Percentiles rank a stretch among this genome's conserved stretches.
These are phyloP conservation scores for Collybia nuda DNA, from an alignment of 768 basidiomycete species.

Conservation along the genomic window DNA sequence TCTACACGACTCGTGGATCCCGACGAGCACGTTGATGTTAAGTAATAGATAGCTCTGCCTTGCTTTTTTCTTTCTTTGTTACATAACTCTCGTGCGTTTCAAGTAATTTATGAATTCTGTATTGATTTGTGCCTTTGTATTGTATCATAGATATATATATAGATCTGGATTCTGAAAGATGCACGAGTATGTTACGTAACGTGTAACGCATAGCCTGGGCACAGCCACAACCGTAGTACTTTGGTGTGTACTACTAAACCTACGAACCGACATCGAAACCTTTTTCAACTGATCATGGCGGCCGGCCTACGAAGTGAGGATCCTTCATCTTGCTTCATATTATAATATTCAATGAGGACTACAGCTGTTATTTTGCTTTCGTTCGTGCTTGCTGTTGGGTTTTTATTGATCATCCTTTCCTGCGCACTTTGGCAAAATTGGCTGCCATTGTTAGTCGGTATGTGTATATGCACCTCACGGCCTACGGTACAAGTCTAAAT, in stretches of 20 bases:
- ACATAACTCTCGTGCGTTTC: too few species aligned
- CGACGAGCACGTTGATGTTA: conserved; percentile 26
- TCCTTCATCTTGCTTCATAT: neutral
- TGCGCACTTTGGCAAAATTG: conserved; percentile 97
- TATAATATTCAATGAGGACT: neutral
- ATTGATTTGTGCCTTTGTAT: too few species aligned
- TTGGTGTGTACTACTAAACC: too few species aligned
- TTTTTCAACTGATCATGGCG: conserved; percentile 39
- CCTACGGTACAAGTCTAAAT: conserved; percentile 1
- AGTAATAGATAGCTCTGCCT: neutral
- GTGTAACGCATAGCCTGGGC: too few species aligned
- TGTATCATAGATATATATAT: too few species aligned
- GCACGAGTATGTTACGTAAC: too few species aligned
- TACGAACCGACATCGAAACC: neutral
- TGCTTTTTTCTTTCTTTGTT: too few species aligned
- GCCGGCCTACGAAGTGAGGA: conserved; percentile 71
- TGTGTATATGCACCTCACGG: conserved; percentile 24
- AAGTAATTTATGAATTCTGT: too few species aligned
- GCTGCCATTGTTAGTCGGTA: conserved; percentile 95
- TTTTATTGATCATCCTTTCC: conserved; percentile 94
- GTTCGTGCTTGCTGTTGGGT: conserved; percentile 97
- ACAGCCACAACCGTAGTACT: too few species aligned
- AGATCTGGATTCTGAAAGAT: too few species aligned
- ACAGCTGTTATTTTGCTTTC: conserved; percentile 94
- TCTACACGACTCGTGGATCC: conserved; percentile 32